These are phyloP conservation scores for Candida loeiensis DNA, from an alignment of 805 yeast species.

Conservation along the genomic window DNA sequence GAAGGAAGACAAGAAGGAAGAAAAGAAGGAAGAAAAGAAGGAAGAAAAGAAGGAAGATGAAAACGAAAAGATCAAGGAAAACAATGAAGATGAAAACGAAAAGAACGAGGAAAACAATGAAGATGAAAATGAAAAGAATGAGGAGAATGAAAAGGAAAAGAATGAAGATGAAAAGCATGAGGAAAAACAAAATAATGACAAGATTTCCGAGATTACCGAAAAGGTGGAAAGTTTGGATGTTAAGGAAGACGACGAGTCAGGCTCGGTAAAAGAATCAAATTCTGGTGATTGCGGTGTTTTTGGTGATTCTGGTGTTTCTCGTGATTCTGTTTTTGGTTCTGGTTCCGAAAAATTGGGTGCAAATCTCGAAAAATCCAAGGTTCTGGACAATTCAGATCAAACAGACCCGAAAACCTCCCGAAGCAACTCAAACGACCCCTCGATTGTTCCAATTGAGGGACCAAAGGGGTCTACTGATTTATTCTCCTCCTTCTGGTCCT, in stretches of 20 bases:
- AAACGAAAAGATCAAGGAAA: slow-evolving; percentile 1
- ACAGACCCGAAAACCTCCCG: slow-evolving; percentile 16
- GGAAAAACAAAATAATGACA: neutral
- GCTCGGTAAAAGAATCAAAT: too few species aligned
- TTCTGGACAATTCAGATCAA: neutral
- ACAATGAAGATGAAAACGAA: slow-evolving; percentile 1
- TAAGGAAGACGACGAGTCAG: neutral
- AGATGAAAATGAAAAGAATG: neutral
- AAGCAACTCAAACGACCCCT: neutral
- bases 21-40: slow-evolving; percentile 15
- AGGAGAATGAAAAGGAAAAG: neutral
- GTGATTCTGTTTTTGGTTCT: too few species aligned
- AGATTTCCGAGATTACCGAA: neutral
- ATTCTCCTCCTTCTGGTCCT: slow-evolving; percentile 65
- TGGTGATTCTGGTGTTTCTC: too few species aligned
- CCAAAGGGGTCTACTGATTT: too few species aligned
- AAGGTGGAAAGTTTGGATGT: neutral
- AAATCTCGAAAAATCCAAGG: neutral
- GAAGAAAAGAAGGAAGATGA: slow-evolving; percentile 13
- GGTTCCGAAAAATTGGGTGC: too few species aligned
- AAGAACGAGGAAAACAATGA: neutral
- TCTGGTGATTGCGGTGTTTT: too few species aligned
- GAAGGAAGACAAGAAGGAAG: slow-evolving; percentile 12
- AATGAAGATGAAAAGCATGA: neutral
- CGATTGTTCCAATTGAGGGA: too few species aligned